Evolutionary conservation across 345 rosid genomes (phyloP).

Genomic region (Jatropha curcas): DNA sequence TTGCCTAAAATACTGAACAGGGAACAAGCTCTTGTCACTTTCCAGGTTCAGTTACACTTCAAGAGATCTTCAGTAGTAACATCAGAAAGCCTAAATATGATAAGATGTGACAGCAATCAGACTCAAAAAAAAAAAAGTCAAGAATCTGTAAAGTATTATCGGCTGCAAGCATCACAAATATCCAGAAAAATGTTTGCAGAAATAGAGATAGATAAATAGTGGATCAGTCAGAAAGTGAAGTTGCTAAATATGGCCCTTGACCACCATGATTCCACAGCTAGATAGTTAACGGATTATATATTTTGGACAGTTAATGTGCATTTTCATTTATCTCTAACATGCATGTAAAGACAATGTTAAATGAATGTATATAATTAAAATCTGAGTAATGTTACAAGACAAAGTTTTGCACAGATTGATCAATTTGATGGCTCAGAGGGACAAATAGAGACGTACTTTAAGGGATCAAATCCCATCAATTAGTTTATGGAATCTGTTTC

Average conservation of each 20-base stretch:
- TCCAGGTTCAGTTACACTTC: conserved; percentile 2
- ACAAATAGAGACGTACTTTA: neutral
- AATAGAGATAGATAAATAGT: neutral
- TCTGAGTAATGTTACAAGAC: neutral
- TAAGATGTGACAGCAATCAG: neutral
- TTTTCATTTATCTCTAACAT: neutral
- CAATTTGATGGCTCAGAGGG: neutral
- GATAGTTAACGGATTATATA: neutral
- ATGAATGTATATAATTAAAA: neutral
- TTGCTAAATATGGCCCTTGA: neutral
- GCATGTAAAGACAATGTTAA: neutral
- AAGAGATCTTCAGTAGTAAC: conserved; percentile 3
- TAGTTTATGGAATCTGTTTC: neutral
- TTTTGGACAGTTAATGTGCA: no score
- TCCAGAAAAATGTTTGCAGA: neutral
- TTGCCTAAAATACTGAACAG: neutral
- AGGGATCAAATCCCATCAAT: neutral
- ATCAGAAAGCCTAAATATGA: neutral
- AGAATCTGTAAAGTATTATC: neutral
- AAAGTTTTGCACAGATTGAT: neutral
- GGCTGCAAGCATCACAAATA: neutral
- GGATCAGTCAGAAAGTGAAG: neutral
- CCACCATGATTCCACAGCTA: neutral
- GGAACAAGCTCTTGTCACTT: neutral
- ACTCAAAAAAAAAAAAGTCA: conserved; percentile 3